Evolutionary conservation across 2,329 filamentous ascomycete genomes (phyloP), one percentile per base, ranked within the genome.

Genomic region (Calonectria pauciramosa): DNA sequence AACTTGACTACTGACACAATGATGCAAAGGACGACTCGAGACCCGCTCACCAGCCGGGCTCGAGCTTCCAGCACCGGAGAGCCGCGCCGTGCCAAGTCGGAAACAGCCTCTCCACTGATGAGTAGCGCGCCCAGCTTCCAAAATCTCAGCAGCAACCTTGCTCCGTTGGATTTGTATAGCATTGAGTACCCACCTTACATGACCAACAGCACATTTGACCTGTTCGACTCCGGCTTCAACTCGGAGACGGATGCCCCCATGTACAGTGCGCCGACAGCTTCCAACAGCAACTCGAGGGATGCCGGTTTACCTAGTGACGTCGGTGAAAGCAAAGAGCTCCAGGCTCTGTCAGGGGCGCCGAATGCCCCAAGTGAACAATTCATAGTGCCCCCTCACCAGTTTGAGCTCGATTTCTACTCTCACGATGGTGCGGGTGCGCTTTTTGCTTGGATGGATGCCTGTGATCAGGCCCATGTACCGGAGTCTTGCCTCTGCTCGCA

Each of bases 71-170:
- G 82, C 68, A 85, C 87, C 74, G 84, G 84, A 69, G 88, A 89
- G 72, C 86, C 89, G 77, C 89, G 90, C 72, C 88, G 88, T 76
- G 88, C 91, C 77, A 91, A 91, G 79, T 93, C 92, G 10, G 92
- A 93, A 80, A 89, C 91, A 28, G 87, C 90, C 4, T 93, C 92
- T 9, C 92, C 92, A 9, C 83, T 91, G 41, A 86, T 92, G 82
- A 87, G 86, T 51, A 85, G 86, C 49, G 83, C 88, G 23, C 84
- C 87, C 20, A 87, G 88, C 56, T 88, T 92, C 71, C 86, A 89
- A 65, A 88, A 89, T 72, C 85, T 91, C 41, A 90, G 88, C 79
- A 85, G 87, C 64, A 87, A 89, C 70, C 85, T 93, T 26, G 89
- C 85, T 16, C 91, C 90, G 0, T 83, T 94, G 23, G 91, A 93